Percentiles rank a stretch among this genome's conserved stretches.
These are phyloP conservation scores for Ustilago shanxiensis DNA, from an alignment of 1,284 basidiomycete genomes.

Conservation along the genomic window DNA sequence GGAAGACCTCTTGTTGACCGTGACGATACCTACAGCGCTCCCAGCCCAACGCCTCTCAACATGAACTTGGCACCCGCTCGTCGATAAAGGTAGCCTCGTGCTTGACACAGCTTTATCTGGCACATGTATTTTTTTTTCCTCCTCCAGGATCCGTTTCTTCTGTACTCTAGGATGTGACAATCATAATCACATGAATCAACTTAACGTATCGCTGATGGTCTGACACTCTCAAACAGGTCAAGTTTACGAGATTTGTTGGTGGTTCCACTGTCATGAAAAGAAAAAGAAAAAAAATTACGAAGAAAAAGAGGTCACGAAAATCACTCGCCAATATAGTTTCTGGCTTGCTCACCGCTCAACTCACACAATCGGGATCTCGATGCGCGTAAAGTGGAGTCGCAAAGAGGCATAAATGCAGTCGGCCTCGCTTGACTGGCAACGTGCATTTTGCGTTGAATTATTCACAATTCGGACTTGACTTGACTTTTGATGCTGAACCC, in stretches of 20 bases:
- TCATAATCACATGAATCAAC: background rate
- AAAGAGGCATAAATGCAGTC: background rate
- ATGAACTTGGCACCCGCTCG: conserved; percentile 34
- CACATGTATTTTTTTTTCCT: background rate
- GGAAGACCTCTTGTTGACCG: conserved; percentile 56
- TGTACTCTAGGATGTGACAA: conserved; percentile 11
- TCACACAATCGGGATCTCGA: too few relatives aligned
- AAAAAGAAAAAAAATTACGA: background rate
- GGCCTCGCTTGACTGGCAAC: conserved; percentile 1
- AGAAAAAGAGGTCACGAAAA: background rate
- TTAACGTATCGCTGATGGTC: background rate
- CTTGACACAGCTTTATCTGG: background rate
- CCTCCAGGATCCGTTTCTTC: background rate
- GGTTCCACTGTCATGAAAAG: background rate
- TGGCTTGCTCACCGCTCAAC: too few relatives aligned
- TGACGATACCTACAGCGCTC: conserved; percentile 62
- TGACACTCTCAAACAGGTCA: background rate
- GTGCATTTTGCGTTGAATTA: conserved; percentile 1
- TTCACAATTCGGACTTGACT: too few relatives aligned
- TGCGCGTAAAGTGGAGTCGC: background rate
- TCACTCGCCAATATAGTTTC: background rate
- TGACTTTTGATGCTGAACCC: too few relatives aligned
- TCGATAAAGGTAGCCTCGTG: conserved; percentile 3
- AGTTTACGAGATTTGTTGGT: background rate
- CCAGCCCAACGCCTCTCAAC: conserved; percentile 58